Conservation (phyloP, 1,284 basidiomycete species). For the Quambalaria eucalypti region DNA sequence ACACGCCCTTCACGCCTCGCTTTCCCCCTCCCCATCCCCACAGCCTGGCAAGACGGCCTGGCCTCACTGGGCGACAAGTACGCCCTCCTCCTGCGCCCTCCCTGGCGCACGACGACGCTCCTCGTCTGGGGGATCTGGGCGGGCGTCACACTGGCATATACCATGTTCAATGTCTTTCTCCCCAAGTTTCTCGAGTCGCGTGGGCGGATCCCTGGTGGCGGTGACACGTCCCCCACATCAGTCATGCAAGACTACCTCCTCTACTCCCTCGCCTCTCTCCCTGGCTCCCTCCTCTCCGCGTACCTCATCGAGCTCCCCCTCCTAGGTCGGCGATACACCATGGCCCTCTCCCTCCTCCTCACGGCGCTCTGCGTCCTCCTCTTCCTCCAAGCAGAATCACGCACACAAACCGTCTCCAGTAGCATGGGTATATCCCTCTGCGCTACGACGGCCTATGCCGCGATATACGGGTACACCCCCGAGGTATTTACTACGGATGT, state of each 20-base stretch:
- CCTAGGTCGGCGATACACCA: conserved; percentile 59
- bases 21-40: not conserved
- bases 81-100: conserved; percentile 64
- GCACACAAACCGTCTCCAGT: conserved; percentile 13
- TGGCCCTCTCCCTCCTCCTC: conserved; percentile 48
- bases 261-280: conserved; percentile 35
- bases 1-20: not conserved
- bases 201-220: no score
- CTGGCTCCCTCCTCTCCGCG: conserved; percentile 64
- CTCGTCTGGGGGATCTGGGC: conserved; percentile 50
- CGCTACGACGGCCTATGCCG: conserved; percentile 39
- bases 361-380: conserved; percentile 24
- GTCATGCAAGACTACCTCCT: conserved; percentile 26
- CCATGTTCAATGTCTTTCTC: conserved; percentile 93
- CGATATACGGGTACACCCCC: conserved; percentile 42
- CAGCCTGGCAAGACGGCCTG: not conserved
- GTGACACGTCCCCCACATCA: conserved; percentile 1
- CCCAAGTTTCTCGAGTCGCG: conserved; percentile 74
- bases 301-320: conserved; percentile 71
- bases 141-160: conserved; percentile 58
- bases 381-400: conserved; percentile 19
- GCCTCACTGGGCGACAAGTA: conserved; percentile 45
- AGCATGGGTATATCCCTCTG: conserved; percentile 18
- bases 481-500: conserved; percentile 34
- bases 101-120: conserved; percentile 73